Evolutionary conservation across 257 asterid genomes (phyloP), one percentile per base, ranked within the genome.

Genomic region (Catharanthus roseus): DNA sequence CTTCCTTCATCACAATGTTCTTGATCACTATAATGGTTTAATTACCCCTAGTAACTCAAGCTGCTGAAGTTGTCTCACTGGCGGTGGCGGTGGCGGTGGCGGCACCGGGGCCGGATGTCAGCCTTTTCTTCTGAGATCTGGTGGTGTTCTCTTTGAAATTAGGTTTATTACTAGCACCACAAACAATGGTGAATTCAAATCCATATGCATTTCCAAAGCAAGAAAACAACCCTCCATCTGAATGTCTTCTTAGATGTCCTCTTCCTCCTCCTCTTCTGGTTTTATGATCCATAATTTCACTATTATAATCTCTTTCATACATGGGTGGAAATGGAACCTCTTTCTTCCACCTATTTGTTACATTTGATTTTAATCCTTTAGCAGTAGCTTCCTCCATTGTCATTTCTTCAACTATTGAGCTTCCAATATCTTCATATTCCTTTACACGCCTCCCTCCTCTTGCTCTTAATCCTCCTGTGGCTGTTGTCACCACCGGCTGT

Each of bases 191-290:
- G 72, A 91, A 80, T 83, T 91, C 90, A 31, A 89, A 82, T 19
- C 97, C 93, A 36, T 80, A 85, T 0, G 87, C 95, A 53, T 73
- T 85, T 49, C 86, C 93, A 58, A 91, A 86, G 29, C 90, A 85
- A 3, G 90, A 85, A 75, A 78, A 81, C 69, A 75, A 42, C 31
- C 90, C 86, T 64, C 80, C 78, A 57, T 79, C 83, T 0, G 85
- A 77, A 47, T 78, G 76, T 72, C 86, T 65, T 51, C 91, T 74
- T 13, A 81, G 0, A 36, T 62, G 68, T 68, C 42, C 31, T 29
- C 34, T 63, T 9, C 13, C 64, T n/a, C n/a, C n/a, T n/a, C n/a
- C n/a, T n/a, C n/a, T n/a, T n/a, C n/a, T n/a, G 5, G 80, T 31
- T 51, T 53, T 44, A 9, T 28, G 33, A 29, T 7, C 67, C 31